These are phyloP conservation scores for Scenedesmus sp. DNA, from an alignment of 163 green algal genomes.

Conservation along the genomic window DNA sequence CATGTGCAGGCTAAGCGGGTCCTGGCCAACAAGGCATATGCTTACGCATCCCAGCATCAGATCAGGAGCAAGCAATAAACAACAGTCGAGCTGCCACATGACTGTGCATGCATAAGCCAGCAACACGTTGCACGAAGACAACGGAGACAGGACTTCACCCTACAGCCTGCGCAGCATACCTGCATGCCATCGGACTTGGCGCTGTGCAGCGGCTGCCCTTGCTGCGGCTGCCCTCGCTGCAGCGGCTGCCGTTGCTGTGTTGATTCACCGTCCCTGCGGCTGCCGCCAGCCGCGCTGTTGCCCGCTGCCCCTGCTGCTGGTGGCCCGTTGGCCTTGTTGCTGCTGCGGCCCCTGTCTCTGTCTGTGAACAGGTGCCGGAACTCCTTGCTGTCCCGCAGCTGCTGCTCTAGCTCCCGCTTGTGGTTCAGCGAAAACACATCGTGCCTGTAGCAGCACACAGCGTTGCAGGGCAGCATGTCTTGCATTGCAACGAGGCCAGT, in stretches of 20 bases:
- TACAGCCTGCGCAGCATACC: neutral
- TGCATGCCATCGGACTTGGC: constrained; percentile 48
- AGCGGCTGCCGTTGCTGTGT: constrained; percentile 30
- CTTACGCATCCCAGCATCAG: too few relatives aligned
- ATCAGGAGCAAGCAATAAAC: neutral
- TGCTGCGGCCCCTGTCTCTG: constrained; percentile 25
- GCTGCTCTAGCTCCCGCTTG: constrained; percentile 49
- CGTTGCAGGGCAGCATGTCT: too few relatives aligned
- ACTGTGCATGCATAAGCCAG: neutral
- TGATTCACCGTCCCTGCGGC: neutral
- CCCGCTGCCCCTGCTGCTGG: constrained; percentile 9
- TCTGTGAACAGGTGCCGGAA: constrained; percentile 38
- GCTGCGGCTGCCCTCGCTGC: neutral
- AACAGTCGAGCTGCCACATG: neutral
- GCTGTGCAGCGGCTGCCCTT: constrained; percentile 31
- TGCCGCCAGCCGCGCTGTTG: neutral
- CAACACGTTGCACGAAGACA: neutral
- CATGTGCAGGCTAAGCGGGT: neutral
- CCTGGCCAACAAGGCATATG: too few relatives aligned
- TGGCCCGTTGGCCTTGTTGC: constrained; percentile 16
- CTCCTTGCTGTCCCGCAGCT: constrained; percentile 48
- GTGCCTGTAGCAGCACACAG: constrained; percentile 11
- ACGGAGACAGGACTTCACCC: neutral
- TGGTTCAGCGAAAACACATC: constrained; percentile 34
- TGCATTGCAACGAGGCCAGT: too few relatives aligned